Evolutionary conservation across 2,329 filamentous ascomycete species (phyloP).

Genomic region (Xylariomycetidae sp.): DNA sequence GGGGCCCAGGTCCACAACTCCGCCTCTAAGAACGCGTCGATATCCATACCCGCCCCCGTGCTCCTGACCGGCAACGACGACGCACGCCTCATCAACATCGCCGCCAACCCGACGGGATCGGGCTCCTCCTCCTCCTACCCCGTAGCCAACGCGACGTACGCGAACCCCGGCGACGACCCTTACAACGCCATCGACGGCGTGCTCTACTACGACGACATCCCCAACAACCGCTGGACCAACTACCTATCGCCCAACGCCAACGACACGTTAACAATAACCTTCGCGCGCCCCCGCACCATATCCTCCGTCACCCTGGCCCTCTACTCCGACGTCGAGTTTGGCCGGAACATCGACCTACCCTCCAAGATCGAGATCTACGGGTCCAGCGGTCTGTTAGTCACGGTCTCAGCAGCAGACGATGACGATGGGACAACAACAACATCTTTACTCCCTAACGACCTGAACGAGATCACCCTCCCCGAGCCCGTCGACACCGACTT

Average conservation of each 20-base stretch:
- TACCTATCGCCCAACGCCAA: conserved; percentile 27
- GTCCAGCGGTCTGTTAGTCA: conserved; percentile 13
- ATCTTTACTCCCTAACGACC: conserved; percentile 24
- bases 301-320: conserved; percentile 29
- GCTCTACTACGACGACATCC: conserved; percentile 33
- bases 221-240: conserved; percentile 36
- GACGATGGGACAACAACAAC: conserved; percentile 10
- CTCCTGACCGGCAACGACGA: too few species aligned
- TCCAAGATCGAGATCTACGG: conserved; percentile 22
- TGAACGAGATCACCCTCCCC: conserved; percentile 24
- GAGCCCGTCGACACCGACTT: conserved; percentile 20
- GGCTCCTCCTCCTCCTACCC: conserved; percentile 31
- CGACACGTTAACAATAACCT: conserved; percentile 30
- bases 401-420: conserved; percentile 12
- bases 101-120: conserved; percentile 33
- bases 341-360: conserved; percentile 27
- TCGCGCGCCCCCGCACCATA: conserved; percentile 27
- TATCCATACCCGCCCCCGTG: conserved; percentile 13
- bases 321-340: conserved; percentile 27
- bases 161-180: conserved; percentile 25
- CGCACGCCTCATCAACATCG: conserved; percentile 32
- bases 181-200: conserved; percentile 38
- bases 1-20: conserved; percentile 26
- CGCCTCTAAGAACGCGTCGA: conserved; percentile 7
- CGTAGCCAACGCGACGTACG: conserved; percentile 30